Percentiles rank a stretch among this genome's conserved stretches.
phyloP scores from a whole-genome alignment of 345 rosid species.

The Acer saccharum region DNA sequence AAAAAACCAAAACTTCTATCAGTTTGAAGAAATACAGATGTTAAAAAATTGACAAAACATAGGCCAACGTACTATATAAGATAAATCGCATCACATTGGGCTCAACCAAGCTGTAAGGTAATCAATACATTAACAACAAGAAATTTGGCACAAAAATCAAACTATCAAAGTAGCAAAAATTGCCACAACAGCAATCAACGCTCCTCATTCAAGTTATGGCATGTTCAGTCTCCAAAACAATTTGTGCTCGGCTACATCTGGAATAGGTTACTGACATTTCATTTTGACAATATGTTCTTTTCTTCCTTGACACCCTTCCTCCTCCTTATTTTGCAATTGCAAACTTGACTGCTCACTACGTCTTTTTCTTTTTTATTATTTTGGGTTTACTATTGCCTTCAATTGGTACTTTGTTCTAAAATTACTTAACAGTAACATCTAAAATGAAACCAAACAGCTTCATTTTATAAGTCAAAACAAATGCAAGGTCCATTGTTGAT shows the following conservation, averaged over 20 bases:
- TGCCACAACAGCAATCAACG: background rate
- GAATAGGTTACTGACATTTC: background rate
- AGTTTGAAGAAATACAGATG: background rate
- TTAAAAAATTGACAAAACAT: background rate
- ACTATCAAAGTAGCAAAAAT: background rate
- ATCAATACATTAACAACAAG: background rate
- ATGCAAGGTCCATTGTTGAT: slow-evolving; percentile 4
- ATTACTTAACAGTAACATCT: background rate
- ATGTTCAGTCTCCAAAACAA: background rate
- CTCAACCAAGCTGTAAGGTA: slow-evolving; percentile 1
- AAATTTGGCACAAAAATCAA: background rate
- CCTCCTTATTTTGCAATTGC: background rate
- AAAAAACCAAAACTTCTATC: background rate
- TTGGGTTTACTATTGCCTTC: too few relatives aligned
- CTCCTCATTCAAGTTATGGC: background rate
- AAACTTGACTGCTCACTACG: background rate
- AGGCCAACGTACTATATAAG: background rate
- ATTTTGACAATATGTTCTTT: background rate
- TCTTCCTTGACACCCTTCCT: too few relatives aligned
- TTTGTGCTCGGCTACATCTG: too few relatives aligned
- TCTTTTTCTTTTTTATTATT: background rate
- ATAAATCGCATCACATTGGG: background rate
- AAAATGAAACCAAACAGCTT: background rate
- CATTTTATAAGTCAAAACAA: background rate
- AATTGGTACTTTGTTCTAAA: background rate